phyloP scores from a whole-genome alignment of 75 land plant genomes.

The Pinus tabuliformis region DNA sequence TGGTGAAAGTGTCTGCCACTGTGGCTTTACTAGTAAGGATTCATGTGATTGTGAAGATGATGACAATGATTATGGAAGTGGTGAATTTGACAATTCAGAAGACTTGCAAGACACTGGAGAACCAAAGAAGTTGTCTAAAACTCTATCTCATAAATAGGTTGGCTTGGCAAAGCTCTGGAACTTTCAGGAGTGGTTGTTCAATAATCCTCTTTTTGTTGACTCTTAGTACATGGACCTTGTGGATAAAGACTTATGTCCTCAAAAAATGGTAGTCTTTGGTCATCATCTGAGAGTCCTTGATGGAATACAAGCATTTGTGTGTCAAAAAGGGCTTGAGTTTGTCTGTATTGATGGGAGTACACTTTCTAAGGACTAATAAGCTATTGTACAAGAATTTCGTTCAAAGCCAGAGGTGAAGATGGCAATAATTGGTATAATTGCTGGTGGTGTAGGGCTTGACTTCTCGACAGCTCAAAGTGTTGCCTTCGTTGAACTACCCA shows the following conservation, averaged over 20 bases:
- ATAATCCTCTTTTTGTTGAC: slow-evolving; percentile 46
- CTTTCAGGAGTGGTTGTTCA: slow-evolving; percentile 83
- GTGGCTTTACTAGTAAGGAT: slow-evolving; percentile 34
- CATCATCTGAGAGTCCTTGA: slow-evolving; percentile 88
- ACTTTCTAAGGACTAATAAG: slow-evolving; percentile 64
- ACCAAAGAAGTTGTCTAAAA: slow-evolving; percentile 13
- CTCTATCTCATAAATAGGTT: slow-evolving; percentile 65
- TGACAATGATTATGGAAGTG: slow-evolving; percentile 12
- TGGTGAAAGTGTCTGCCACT: slow-evolving; percentile 22
- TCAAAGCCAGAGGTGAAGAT: slow-evolving; percentile 64
- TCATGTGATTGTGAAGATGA: slow-evolving; percentile 35
- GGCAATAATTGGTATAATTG: too few relatives aligned
- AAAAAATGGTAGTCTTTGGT: slow-evolving; percentile 90
- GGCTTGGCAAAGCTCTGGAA: slow-evolving; percentile 87
- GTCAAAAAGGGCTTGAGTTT: slow-evolving; percentile 65
- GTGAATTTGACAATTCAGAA: slow-evolving; percentile 5
- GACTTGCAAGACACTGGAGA: neutral
- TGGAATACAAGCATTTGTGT: slow-evolving; percentile 74
- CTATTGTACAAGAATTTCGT: slow-evolving; percentile 60
- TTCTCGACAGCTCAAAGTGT: too few relatives aligned
- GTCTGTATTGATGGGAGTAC: slow-evolving; percentile 91
- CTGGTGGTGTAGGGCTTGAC: too few relatives aligned
- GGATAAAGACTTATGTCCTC: slow-evolving; percentile 17
- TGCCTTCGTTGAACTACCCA: too few relatives aligned
- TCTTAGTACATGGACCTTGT: slow-evolving; percentile 19